Conservation (phyloP, 164 flowering plant genomes). For the Magnolia kwangsiensis region DNA sequence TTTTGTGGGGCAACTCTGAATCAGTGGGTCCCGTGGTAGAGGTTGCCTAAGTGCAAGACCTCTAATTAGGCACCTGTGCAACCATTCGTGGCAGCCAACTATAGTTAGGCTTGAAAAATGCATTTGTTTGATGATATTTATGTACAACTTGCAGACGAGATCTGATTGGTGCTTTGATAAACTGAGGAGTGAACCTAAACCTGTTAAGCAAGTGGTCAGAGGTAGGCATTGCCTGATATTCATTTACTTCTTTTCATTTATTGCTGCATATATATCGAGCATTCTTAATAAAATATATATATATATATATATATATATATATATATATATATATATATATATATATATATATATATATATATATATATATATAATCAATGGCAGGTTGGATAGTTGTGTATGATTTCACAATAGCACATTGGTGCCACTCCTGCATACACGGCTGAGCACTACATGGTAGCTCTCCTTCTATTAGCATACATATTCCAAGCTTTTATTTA, state of each 20-base stretch:
- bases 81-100: no score
- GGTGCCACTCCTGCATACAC: conserved; percentile 99
- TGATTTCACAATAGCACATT: conserved; percentile 91
- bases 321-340: no score
- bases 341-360: no score
- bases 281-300: not conserved
- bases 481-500: not conserved
- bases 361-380: conserved; percentile 1
- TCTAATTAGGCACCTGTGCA: no score
- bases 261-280: not conserved
- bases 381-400: conserved; percentile 93
- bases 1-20: no score
- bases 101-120: not conserved
- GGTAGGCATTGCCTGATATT: conserved; percentile 34
- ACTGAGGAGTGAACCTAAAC: conserved; percentile 90
- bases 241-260: not conserved
- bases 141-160: conserved; percentile 73
- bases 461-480: not conserved
- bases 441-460: conserved; percentile 97
- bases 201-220: conserved; percentile 97
- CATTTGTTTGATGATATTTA: not conserved
- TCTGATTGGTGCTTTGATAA: conserved; percentile 79
- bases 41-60: no score
- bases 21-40: no score
- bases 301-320: no score